Conservation (phyloP, 108 stramenopile species). For the Nitzschia inconspicua region DNA sequence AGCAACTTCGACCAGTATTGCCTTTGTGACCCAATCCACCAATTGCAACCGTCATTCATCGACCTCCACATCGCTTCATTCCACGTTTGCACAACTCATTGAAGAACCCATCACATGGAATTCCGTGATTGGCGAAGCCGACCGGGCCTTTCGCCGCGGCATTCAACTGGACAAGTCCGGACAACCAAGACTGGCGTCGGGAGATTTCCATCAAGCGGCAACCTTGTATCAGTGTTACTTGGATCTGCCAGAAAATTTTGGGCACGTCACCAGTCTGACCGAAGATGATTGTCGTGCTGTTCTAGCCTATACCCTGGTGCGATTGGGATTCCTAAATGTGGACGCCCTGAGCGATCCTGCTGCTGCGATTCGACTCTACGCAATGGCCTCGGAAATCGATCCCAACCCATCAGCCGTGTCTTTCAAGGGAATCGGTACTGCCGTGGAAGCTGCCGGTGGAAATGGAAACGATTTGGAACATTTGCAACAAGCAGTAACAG, state of each 20-base stretch:
- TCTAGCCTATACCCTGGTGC: constrained; percentile 65
- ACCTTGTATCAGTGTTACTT: constrained; percentile 85
- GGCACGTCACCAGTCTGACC: constrained; percentile 61
- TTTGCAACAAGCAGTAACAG: constrained; percentile 58
- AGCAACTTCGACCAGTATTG: too few species aligned
- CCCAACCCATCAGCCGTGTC: constrained; percentile 55
- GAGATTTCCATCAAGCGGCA: constrained; percentile 79
- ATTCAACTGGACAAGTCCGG: constrained; percentile 69
- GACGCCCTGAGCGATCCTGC: constrained; percentile 80
- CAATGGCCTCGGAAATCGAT: constrained; percentile 55
- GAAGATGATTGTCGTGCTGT: constrained; percentile 37
- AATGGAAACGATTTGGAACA: constrained; percentile 25
- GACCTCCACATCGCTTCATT: not conserved
- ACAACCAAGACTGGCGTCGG: constrained; percentile 58
- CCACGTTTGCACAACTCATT: constrained; percentile 1
- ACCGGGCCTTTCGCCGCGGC: constrained; percentile 68
- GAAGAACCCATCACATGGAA: constrained; percentile 20
- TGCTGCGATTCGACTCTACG: constrained; percentile 69
- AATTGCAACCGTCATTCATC: not conserved
- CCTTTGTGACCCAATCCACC: not conserved
- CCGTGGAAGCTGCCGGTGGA: constrained; percentile 62
- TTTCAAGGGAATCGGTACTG: constrained; percentile 63
- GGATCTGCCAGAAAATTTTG: constrained; percentile 51
- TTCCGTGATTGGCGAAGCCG: constrained; percentile 60
- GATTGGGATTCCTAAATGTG: constrained; percentile 65